These are phyloP conservation scores for Lojkania enalia DNA, from an alignment of 2,329 filamentous ascomycete genomes.

Conservation along the genomic window DNA sequence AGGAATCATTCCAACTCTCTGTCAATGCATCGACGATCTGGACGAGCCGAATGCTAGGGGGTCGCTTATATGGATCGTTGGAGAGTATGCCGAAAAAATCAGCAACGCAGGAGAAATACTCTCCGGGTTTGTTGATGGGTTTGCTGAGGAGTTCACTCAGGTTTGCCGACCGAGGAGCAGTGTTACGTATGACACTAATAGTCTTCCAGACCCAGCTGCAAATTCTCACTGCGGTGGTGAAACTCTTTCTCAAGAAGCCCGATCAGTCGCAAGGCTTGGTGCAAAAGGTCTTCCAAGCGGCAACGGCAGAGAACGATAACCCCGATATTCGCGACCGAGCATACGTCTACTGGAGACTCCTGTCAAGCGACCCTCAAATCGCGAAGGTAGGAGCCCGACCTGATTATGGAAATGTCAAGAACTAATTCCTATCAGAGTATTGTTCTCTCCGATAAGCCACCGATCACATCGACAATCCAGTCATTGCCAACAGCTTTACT, in stretches of 20 bases:
- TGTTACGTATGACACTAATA: neutral
- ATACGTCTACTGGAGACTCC: conserved; percentile 96
- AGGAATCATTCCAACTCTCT: conserved; percentile 94
- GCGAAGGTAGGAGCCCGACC: conserved; percentile 69
- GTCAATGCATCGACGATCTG: conserved; percentile 93
- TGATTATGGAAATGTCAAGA: neutral
- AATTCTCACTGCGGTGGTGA: conserved; percentile 95
- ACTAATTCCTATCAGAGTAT: conserved; percentile 62
- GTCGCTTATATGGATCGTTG: conserved; percentile 96
- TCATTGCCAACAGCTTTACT: conserved; percentile 81
- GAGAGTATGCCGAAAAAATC: conserved; percentile 99
- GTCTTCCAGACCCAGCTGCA: conserved; percentile 84
- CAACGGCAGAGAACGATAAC: conserved; percentile 94
- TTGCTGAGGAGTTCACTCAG: conserved; percentile 95
- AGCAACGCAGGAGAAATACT: conserved; percentile 97
- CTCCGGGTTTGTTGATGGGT: conserved; percentile 86
- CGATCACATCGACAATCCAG: conserved; percentile 91
- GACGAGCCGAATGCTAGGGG: conserved; percentile 92
- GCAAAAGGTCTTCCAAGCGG: conserved; percentile 89
- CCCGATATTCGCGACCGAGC: conserved; percentile 95
- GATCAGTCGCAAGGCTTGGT: conserved; percentile 88
- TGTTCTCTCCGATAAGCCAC: conserved; percentile 89
- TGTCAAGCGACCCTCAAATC: conserved; percentile 87
- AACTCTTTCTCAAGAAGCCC: conserved; percentile 96
- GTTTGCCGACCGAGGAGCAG: conserved; percentile 47